Evolutionary conservation across 306 rosid genomes (phyloP), one percentile per base, ranked within the genome.

Genomic region (Gynostemma pentaphyllum): DNA sequence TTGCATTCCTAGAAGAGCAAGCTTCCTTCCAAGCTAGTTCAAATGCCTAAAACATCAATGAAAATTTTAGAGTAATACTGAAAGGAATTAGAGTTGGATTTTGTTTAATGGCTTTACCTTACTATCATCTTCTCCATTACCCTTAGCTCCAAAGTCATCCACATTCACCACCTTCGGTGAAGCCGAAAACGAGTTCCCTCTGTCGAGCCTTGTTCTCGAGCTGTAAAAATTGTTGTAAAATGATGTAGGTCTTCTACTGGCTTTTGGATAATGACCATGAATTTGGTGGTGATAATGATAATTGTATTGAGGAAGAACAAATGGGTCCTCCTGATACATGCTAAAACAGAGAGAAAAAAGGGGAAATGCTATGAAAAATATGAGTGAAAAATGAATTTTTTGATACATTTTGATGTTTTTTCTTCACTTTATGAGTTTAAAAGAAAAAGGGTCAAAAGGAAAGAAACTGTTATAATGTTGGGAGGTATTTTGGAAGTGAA

Each of bases 21-120:
- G 87, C 88, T 45, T 45, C 56, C 18, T 66, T 45, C 96, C 96
- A 89, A 69, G 87, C 88, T 53, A 69, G 72, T 72, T 18, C 64
- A 78, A 89, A 85, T 54, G 88, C 90, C 96, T 88, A 42, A 5
- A 70, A 37, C 40, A 63, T 24, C 39, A 29, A 30, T 30, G 16
- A 9, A 40, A 56, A 16, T 27, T 16, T 1, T 0, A n/a, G 23
- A 47, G 26, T 9, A 47, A n/a, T 15, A 7, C n/a, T n/a, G n/a
- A n/a, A n/a, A n/a, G n/a, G n/a, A n/a, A n/a, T n/a, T 54, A 12
- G 13, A 15, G 14, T 30, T 8, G 29, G 26, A 5, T 28, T 55
- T 37, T 37, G 66, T 61, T 24, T 29, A 23, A n/a, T 21, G 44
- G 12, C 5, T 27, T 5, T 74, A 85, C 97, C 94, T 81, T 7